phyloP scores from a whole-genome alignment of 148 eudicot genomes.

The Camellia japonica region DNA sequence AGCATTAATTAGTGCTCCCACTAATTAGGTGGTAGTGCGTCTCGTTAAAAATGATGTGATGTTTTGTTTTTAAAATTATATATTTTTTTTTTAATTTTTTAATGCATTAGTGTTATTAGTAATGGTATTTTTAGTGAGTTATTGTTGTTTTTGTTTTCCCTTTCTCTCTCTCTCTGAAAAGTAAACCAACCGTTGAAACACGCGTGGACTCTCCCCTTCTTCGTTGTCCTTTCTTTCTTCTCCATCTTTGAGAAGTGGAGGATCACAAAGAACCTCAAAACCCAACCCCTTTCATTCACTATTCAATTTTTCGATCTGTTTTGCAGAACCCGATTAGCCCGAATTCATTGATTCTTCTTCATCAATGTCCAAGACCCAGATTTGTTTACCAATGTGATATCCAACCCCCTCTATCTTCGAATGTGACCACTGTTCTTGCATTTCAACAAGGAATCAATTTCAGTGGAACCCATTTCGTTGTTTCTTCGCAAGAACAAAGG shows the following conservation, averaged over 20 bases:
- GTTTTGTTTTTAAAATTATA: too few species aligned
- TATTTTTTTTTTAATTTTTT: too few species aligned
- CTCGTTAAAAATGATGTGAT: too few species aligned
- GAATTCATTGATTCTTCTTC: background rate
- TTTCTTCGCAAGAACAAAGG: background rate
- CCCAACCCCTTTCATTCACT: background rate
- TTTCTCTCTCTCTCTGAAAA: background rate
- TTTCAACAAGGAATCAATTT: constrained; percentile 15
- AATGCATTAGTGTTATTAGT: too few species aligned
- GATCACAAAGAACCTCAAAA: background rate
- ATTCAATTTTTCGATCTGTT: background rate
- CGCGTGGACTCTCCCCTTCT: background rate
- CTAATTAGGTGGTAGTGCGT: too few species aligned
- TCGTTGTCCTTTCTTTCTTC: background rate
- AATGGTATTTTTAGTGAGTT: too few species aligned
- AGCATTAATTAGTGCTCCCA: too few species aligned
- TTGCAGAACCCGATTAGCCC: background rate
- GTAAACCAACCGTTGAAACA: constrained; percentile 2
- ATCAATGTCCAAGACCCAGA: background rate
- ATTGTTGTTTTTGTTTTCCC: too few species aligned
- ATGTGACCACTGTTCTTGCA: background rate
- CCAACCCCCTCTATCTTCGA: background rate
- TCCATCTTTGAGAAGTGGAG: background rate
- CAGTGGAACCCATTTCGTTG: constrained; percentile 19
- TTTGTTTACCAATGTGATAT: background rate